A percentile compares a stretch with the other conserved stretches of the same genome.
Conservation (phyloP, 805 yeast genomes). For the Starmerella bacillaris region DNA sequence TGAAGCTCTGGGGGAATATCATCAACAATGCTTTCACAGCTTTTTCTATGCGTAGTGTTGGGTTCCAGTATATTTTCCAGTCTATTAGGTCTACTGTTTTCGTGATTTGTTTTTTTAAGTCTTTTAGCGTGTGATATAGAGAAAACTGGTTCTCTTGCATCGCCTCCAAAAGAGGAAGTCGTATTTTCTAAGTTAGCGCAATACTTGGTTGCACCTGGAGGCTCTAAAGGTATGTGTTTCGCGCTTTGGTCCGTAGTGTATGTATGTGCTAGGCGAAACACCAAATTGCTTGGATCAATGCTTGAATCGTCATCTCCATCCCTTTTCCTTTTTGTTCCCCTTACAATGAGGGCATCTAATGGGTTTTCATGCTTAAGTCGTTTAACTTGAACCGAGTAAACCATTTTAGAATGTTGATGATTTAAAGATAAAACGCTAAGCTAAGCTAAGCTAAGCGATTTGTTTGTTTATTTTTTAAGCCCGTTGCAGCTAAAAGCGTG, state of each 20-base stretch:
- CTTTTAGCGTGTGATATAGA: not conserved
- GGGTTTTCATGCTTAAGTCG: slow-evolving; percentile 79
- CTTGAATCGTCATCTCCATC: slow-evolving; percentile 13
- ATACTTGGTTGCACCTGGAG: not conserved
- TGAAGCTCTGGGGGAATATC: slow-evolving; percentile 43
- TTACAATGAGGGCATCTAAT: slow-evolving; percentile 44
- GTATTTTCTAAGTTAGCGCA: no score
- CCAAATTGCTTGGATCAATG: slow-evolving; percentile 11
- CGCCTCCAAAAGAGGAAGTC: no score
- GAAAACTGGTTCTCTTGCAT: not conserved
- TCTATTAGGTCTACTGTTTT: no score
- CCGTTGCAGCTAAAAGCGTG: no score
- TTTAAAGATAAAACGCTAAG: not conserved
- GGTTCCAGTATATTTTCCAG: no score
- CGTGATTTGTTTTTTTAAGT: not conserved
- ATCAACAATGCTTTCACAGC: slow-evolving; percentile 1
- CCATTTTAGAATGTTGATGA: slow-evolving; percentile 4
- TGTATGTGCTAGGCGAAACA: slow-evolving; percentile 13
- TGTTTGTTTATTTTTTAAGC: not conserved
- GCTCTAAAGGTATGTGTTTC: not conserved
- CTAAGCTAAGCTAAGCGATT: no score
- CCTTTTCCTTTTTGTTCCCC: slow-evolving; percentile 12
- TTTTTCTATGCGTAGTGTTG: no score
- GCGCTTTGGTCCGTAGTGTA: slow-evolving; percentile 4
- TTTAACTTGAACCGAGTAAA: slow-evolving; percentile 47